Conservation (phyloP, 768 basidiomycete species). For the Ramaria sp. region DNA sequence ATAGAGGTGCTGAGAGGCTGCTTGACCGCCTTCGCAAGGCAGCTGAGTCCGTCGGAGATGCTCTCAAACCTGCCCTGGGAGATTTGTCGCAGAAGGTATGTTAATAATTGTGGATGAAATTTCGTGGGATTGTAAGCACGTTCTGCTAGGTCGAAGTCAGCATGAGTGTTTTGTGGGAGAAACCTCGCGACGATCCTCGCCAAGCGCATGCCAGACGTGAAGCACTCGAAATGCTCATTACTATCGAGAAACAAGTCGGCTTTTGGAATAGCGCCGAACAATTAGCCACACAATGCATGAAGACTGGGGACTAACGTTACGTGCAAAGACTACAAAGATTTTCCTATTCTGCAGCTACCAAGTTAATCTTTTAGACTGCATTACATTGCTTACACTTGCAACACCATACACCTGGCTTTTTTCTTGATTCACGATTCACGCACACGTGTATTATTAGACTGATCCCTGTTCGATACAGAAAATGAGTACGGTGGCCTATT, state of each 20-base stretch:
- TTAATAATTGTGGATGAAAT: conserved; percentile 12
- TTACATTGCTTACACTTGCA: no score
- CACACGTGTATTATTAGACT: no score
- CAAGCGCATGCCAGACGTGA: conserved; percentile 31
- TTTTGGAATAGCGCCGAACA: conserved; percentile 32
- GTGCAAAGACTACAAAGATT: no score
- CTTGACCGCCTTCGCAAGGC: conserved; percentile 34
- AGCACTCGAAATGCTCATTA: conserved; percentile 26
- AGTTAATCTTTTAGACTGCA: no score
- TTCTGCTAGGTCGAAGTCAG: conserved; percentile 36
- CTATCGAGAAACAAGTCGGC: conserved; percentile 32
- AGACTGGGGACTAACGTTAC: no score
- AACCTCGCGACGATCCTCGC: conserved; percentile 33
- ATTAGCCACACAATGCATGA: no score
- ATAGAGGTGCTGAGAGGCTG: conserved; percentile 38
- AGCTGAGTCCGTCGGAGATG: conserved; percentile 38
- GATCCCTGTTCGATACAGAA: no score
- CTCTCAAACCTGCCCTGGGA: conserved; percentile 33
- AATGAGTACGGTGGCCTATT: no score
- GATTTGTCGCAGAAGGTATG: conserved; percentile 48
- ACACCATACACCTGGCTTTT: no score
- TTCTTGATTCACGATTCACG: no score
- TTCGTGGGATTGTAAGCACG: not conserved
- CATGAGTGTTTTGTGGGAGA: conserved; percentile 51
- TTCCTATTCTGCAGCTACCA: no score